A percentile compares a stretch with the other conserved stretches of the same genome.
phyloP scores from a whole-genome alignment of 176 grass and related monocot genomes.

The Rhynchospora breviuscula region DNA sequence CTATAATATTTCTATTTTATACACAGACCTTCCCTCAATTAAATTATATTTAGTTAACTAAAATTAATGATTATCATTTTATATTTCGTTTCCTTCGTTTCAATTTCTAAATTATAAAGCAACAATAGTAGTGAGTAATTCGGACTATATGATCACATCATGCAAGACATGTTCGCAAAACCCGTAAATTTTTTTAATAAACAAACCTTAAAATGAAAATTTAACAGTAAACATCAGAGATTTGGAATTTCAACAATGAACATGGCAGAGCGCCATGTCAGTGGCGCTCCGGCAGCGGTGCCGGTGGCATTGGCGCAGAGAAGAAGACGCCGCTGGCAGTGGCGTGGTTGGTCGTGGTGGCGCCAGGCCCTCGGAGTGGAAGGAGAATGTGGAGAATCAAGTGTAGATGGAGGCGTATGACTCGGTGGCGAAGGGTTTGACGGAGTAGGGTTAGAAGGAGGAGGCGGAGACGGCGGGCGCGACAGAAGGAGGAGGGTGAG shows the following conservation, averaged over 20 bases:
- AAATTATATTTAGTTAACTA: neutral
- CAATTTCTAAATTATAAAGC: neutral
- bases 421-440: slow-evolving; percentile 10
- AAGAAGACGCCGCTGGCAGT: too few relatives aligned
- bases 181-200: too few relatives aligned
- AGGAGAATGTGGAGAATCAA: neutral
- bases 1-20: too few relatives aligned
- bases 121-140: neutral
- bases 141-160: neutral
- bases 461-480: slow-evolving; percentile 11
- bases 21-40: too few relatives aligned
- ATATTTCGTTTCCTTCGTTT: neutral
- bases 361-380: too few relatives aligned
- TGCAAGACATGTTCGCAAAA: neutral
- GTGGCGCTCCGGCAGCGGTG: too few relatives aligned
- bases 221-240: too few relatives aligned
- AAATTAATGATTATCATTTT: neutral
- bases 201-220: too few relatives aligned
- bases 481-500: neutral
- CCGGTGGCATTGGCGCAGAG: too few relatives aligned
- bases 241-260: too few relatives aligned
- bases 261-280: too few relatives aligned
- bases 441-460: neutral
- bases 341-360: too few relatives aligned
- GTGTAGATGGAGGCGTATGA: slow-evolving; percentile 9